Evolutionary conservation across 2,329 filamentous ascomycete genomes (phyloP).

Genomic region (Fusarium sp.): DNA sequence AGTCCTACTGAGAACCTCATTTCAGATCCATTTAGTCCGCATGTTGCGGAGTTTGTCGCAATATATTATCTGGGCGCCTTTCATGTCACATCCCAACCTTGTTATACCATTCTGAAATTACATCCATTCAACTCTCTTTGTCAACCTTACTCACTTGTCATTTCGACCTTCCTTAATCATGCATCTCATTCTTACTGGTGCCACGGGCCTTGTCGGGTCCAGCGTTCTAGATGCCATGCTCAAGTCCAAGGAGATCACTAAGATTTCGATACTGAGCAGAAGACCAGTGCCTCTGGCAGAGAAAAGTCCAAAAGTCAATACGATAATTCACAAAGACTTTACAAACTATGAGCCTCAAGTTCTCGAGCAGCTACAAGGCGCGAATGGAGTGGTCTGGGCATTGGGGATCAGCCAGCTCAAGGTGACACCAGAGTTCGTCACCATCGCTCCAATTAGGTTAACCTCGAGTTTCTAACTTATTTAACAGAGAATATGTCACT

Average conservation of each 20-base stretch:
- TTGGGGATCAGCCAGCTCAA: conserved; percentile 37
- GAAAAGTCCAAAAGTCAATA: conserved; percentile 28
- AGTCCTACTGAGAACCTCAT: neutral
- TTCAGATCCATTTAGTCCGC: neutral
- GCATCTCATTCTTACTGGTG: conserved; percentile 48
- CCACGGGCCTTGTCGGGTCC: conserved; percentile 36
- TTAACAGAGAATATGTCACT: conserved; percentile 28
- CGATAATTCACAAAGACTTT: conserved; percentile 34
- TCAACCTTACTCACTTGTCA: neutral
- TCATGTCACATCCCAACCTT: neutral
- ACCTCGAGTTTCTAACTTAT: neutral
- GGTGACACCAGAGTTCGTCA: conserved; percentile 32
- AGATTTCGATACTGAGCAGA: conserved; percentile 37
- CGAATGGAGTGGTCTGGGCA: conserved; percentile 35
- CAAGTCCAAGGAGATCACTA: conserved; percentile 35
- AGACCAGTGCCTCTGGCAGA: conserved; percentile 29
- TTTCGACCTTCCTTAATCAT: neutral
- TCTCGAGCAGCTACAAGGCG: conserved; percentile 24
- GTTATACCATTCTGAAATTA: neutral
- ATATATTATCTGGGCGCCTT: neutral
- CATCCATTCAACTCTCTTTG: neutral
- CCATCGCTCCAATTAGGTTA: neutral
- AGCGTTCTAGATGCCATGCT: conserved; percentile 37
- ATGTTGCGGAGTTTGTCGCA: neutral
- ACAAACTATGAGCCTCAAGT: conserved; percentile 16